Evolutionary conservation across 2,329 filamentous ascomycete species (phyloP).

Genomic region (Phyllosticta citriasiana): DNA sequence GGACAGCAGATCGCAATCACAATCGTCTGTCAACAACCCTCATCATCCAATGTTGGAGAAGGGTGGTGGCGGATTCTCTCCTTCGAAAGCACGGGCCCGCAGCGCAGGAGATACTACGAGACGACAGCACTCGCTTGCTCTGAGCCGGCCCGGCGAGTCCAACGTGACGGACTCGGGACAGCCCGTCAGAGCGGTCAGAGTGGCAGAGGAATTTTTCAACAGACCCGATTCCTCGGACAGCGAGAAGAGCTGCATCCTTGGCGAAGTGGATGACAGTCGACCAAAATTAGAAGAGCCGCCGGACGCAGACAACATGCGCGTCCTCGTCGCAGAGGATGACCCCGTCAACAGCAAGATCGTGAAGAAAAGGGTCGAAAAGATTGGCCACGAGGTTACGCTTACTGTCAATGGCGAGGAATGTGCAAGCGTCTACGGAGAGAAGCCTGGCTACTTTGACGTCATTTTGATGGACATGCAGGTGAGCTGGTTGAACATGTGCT

Average conservation of each 20-base stretch:
- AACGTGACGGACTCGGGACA: slow-evolving; percentile 26
- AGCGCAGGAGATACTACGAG: background rate
- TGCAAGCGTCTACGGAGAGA: slow-evolving; percentile 57
- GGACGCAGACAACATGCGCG: slow-evolving; percentile 41
- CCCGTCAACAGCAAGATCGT: slow-evolving; percentile 78
- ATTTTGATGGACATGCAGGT: slow-evolving; percentile 92
- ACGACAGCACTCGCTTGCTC: slow-evolving; percentile 19
- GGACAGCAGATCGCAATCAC: slow-evolving; percentile 15
- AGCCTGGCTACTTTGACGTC: slow-evolving; percentile 57
- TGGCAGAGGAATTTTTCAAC: slow-evolving; percentile 33
- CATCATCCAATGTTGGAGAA: slow-evolving; percentile 10
- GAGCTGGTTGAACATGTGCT: slow-evolving; percentile 20
- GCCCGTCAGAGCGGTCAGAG: slow-evolving; percentile 35
- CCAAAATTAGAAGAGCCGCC: slow-evolving; percentile 10
- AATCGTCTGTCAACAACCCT: background rate
- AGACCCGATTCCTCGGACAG: background rate
- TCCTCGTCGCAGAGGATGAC: slow-evolving; percentile 80
- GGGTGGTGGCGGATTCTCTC: background rate
- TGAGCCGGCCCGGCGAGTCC: slow-evolving; percentile 5
- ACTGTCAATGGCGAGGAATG: slow-evolving; percentile 82
- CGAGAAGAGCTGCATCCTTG: slow-evolving; percentile 18
- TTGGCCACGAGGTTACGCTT: slow-evolving; percentile 60
- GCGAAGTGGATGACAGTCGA: slow-evolving; percentile 19
- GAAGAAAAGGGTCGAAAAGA: slow-evolving; percentile 67
- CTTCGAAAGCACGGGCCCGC: background rate